phyloP scores from a whole-genome alignment of 2,329 filamentous ascomycete genomes.

The Xylaria sp. region DNA sequence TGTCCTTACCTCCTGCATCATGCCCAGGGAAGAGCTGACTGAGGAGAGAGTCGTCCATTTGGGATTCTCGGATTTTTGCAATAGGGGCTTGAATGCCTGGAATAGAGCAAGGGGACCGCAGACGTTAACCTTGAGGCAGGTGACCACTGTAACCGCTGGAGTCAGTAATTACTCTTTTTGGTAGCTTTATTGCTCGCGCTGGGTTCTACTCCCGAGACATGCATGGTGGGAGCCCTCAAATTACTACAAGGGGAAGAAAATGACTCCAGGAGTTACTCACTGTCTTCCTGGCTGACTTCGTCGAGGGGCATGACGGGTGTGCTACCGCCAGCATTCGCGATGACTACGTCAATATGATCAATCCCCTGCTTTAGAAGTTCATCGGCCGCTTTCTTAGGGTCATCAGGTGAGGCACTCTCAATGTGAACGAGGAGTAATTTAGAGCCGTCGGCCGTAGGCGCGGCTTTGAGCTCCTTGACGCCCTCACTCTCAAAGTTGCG shows the following conservation, averaged over 20 bases:
- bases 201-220: too few relatives aligned
- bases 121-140: constrained; percentile 37
- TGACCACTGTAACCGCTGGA: too few relatives aligned
- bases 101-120: constrained; percentile 38
- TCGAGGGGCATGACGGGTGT: constrained; percentile 34
- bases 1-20: neutral
- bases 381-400: constrained; percentile 34
- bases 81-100: constrained; percentile 15
- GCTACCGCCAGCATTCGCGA: constrained; percentile 44
- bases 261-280: too few relatives aligned
- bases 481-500: too few relatives aligned
- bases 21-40: neutral
- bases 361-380: constrained; percentile 33
- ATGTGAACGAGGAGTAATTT: constrained; percentile 35
- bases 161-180: too few relatives aligned
- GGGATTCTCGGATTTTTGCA: neutral
- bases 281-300: too few relatives aligned
- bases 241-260: too few relatives aligned
- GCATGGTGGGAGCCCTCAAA: too few relatives aligned
- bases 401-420: constrained; percentile 35
- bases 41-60: neutral
- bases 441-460: neutral
- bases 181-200: too few relatives aligned
- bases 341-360: constrained; percentile 41
- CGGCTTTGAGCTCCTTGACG: too few relatives aligned